Percentiles rank a stretch among this genome's conserved stretches.
Conservation (phyloP, 306 rosid genomes). For the Rosa rugosa region DNA sequence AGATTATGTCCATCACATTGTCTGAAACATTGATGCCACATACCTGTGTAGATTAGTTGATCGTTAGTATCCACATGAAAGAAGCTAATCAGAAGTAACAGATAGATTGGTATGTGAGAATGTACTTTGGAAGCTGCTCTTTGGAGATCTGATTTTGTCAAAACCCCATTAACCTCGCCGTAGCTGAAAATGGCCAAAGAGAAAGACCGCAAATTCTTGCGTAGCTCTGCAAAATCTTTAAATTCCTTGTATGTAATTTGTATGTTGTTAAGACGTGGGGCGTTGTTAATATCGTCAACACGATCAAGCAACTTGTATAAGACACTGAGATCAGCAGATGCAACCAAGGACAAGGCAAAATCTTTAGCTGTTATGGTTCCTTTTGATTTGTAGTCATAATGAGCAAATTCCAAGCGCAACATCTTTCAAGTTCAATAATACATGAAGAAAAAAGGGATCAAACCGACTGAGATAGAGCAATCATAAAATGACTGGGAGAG, state of each 20-base stretch:
- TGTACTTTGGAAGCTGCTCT: constrained; percentile 80
- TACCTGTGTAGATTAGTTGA: constrained; percentile 44
- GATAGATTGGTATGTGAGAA: background rate
- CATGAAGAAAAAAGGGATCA: background rate
- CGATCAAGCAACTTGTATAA: constrained; percentile 59
- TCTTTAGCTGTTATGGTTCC: constrained; percentile 73
- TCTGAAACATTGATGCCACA: constrained; percentile 55
- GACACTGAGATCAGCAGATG: constrained; percentile 69
- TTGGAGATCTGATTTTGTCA: constrained; percentile 71
- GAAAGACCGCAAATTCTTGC: constrained; percentile 55
- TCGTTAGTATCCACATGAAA: background rate
- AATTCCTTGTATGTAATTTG: constrained; percentile 63
- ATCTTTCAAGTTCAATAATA: constrained; percentile 43
- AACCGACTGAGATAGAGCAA: background rate
- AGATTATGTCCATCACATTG: constrained; percentile 64
- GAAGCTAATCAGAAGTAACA: background rate
- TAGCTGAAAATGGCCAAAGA: constrained; percentile 73
- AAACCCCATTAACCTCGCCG: constrained; percentile 64
- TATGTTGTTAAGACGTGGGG: constrained; percentile 33
- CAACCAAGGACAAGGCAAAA: constrained; percentile 79
- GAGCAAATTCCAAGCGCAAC: constrained; percentile 63
- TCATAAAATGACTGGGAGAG: background rate
- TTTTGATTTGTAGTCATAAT: constrained; percentile 56
- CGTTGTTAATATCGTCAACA: constrained; percentile 46
- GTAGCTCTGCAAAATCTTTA: constrained; percentile 57